phyloP scores from a whole-genome alignment of 306 rosid species.

The Hippophae rhamnoides region DNA sequence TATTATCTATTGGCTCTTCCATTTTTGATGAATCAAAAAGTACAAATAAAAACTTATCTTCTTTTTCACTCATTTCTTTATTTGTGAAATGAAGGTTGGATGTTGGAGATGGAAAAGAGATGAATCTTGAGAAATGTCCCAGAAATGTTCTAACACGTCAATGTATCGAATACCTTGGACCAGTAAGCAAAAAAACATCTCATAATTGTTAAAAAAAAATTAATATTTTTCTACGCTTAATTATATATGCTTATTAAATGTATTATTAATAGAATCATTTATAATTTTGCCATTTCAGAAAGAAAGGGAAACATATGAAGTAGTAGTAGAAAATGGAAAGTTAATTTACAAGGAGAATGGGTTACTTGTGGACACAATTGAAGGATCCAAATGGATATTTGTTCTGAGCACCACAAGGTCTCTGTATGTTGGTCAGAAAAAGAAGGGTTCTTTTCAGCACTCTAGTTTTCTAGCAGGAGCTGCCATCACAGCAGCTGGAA shows the following conservation, averaged over 20 bases:
- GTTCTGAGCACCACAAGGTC: slow-evolving; percentile 77
- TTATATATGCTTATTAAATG: neutral
- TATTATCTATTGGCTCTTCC: too few relatives aligned
- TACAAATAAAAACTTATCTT: too few relatives aligned
- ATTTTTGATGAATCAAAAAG: too few relatives aligned
- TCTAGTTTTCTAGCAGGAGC: slow-evolving; percentile 87
- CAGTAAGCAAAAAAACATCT: slow-evolving; percentile 34
- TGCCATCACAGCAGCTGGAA: slow-evolving; percentile 90
- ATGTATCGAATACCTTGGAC: slow-evolving; percentile 81
- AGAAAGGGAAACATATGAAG: slow-evolving; percentile 74
- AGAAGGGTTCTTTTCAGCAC: slow-evolving; percentile 78
- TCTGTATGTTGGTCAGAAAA: slow-evolving; percentile 69
- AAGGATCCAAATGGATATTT: slow-evolving; percentile 79
- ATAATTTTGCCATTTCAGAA: slow-evolving; percentile 32
- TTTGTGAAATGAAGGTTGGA: slow-evolving; percentile 50
- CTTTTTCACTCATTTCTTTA: slow-evolving; percentile 6
- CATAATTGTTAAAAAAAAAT: too few relatives aligned
- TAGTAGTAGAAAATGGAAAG: slow-evolving; percentile 55
- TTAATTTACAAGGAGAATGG: slow-evolving; percentile 42
- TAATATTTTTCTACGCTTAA: too few relatives aligned
- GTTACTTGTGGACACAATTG: slow-evolving; percentile 37
- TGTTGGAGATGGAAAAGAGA: slow-evolving; percentile 77
- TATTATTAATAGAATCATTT: neutral
- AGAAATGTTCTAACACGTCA: slow-evolving; percentile 59
- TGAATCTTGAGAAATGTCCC: slow-evolving; percentile 52